Conservation (phyloP, 306 rosid genomes). For the Abrus pulchellus region DNA sequence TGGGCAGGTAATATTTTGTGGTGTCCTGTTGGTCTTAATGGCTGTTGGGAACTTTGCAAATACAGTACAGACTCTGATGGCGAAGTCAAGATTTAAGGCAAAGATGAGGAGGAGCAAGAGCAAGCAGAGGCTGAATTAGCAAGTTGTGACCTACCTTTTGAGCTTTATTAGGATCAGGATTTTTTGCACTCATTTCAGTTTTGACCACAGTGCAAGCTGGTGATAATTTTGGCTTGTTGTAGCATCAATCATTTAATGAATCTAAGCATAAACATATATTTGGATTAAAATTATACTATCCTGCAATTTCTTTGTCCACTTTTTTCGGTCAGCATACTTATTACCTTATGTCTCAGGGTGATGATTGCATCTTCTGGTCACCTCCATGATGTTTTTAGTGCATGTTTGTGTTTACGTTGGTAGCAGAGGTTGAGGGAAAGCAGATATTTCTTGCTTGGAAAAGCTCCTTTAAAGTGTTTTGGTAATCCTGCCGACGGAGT, state of each 20-base stretch:
- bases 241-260: conserved; percentile 41
- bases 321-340: conserved; percentile 35
- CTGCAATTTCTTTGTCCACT: conserved; percentile 37
- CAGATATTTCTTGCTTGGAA: no score
- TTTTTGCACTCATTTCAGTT: conserved; percentile 53
- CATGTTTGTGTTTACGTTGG: no score
- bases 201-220: conserved; percentile 56
- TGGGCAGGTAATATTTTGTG: conserved; percentile 89
- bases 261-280: conserved; percentile 48
- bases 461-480: no score
- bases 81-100: conserved; percentile 93
- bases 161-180: conserved; percentile 47
- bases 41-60: conserved; percentile 92
- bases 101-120: conserved; percentile 93
- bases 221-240: conserved; percentile 53
- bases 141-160: conserved; percentile 36
- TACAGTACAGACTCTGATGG: conserved; percentile 89
- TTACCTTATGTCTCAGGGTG: conserved; percentile 14
- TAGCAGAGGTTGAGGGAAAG: no score
- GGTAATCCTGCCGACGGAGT: no score
- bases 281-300: conserved; percentile 39
- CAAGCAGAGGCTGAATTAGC: conserved; percentile 77
- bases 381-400: not conserved
- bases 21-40: conserved; percentile 82
- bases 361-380: conserved; percentile 19